phyloP scores from a whole-genome alignment of 2,329 filamentous ascomycete genomes.

The Alternaria infectoria region DNA sequence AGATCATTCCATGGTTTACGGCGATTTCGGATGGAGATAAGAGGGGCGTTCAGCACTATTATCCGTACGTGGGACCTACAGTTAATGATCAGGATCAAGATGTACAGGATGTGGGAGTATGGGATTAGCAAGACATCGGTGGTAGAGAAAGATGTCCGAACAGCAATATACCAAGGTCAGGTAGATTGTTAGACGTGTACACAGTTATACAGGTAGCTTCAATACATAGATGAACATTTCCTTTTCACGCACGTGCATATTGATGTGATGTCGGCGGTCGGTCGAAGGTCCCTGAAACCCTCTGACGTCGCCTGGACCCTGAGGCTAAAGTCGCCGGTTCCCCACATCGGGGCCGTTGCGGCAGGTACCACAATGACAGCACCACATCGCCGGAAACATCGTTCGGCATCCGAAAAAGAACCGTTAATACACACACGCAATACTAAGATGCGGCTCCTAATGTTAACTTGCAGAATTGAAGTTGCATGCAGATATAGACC shows the following conservation, averaged over 20 bases:
- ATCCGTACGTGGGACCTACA: not conserved
- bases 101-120: not conserved
- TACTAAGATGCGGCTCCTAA: not conserved
- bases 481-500: not conserved
- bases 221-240: not conserved
- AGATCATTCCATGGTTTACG: no score
- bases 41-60: not conserved
- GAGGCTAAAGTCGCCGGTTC: constrained; percentile 7
- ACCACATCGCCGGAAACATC: not conserved
- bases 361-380: constrained; percentile 8
- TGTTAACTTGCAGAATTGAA: not conserved
- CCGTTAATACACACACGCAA: not conserved
- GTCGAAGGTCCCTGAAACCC: not conserved
- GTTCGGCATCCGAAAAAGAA: not conserved
- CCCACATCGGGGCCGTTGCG: constrained; percentile 13
- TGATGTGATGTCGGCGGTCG: not conserved
- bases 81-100: not conserved
- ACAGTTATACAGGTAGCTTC: not conserved
- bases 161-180: not conserved
- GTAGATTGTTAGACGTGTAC: not conserved
- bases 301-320: not conserved
- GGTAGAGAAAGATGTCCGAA: not conserved
- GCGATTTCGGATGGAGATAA: not conserved
- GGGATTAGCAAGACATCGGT: not conserved
- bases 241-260: not conserved